Base-by-base conservation (phyloP, 2,329 filamentous ascomycete species). In the Paraphoma sp. region DNA sequence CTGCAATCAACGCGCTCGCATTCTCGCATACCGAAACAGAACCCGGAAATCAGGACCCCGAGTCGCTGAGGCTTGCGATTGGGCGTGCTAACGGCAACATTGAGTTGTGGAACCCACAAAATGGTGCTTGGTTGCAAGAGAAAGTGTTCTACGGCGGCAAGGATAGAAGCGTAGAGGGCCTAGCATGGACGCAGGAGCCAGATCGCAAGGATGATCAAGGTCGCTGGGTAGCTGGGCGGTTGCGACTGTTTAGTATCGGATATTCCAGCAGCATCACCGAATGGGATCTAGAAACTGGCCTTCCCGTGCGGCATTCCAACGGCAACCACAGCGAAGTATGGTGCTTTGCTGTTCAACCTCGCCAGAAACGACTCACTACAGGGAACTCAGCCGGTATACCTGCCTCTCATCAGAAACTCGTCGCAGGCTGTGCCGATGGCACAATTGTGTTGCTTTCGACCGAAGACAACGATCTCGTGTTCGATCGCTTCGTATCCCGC, bases 301-400 rank as follows among this genome's bases (percentile, higher is more conserved):
- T 86, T 53, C 91, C 93, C 10, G 86, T 89, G 78, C 87, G 90
- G 56, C 90, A 96, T 76, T 92, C 92, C 16, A 93, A 91, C 69
- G 95, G 94, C 45, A 96, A 96, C 76, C 92, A 96, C 76, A 93
- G 93, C 63, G 93, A 97, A 71, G 94, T 98, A 59, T 99, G 95
- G 95, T 98, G 94, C 78, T 86, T 99, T 69, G 92, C 91, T 56
- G 91, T 89, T 12, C 94, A 97, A 78, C 95, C 94, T 3, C 81
- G 82, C 62, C 79, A 78, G 74, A 78, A 11, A 56, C 48, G 14
- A 62, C 66, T 6, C 69, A 70, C 10, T 67, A 68, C 30, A 66
- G 69, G 33, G 33, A 7, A 36, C 33, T 14, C 33, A 10, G 14
- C 14, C 33, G 33, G 7, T 7, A 10, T 2, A 10, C 33, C 33